Evolutionary conservation across 306 rosid species (phyloP).

Genomic region (Quercus ilex): DNA sequence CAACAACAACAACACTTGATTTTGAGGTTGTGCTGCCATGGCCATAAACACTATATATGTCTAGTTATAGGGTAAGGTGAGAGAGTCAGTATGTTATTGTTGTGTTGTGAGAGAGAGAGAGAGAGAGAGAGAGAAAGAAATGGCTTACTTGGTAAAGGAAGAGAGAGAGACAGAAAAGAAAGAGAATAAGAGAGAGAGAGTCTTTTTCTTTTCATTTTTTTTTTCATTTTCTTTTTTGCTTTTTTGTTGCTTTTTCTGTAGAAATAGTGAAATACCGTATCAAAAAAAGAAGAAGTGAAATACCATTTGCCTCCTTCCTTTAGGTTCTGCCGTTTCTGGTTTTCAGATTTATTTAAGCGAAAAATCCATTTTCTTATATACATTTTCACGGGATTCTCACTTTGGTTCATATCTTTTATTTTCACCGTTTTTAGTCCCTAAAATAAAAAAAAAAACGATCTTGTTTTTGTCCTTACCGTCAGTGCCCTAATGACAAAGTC

Average conservation of each 20-base stretch:
- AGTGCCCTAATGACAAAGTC: too few relatives aligned
- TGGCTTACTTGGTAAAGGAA: slow-evolving; percentile 55
- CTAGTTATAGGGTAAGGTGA: slow-evolving; percentile 27
- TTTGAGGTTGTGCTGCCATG: slow-evolving; percentile 45
- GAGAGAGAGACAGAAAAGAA: slow-evolving; percentile 28
- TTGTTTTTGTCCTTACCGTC: too few relatives aligned
- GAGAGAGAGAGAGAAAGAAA: neutral
- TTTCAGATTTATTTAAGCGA: neutral
- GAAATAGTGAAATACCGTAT: too few relatives aligned
- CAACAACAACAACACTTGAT: neutral
- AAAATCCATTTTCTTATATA: too few relatives aligned
- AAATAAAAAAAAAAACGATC: too few relatives aligned
- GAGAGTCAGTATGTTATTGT: neutral
- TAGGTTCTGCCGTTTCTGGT: too few relatives aligned
- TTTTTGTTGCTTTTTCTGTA: neutral
- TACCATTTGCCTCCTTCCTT: too few relatives aligned
- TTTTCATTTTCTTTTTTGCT: slow-evolving; percentile 6
- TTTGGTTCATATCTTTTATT: too few relatives aligned
- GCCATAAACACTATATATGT: slow-evolving; percentile 11
- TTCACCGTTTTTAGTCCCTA: too few relatives aligned
- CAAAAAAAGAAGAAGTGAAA: too few relatives aligned
- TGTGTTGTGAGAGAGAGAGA: too few relatives aligned
- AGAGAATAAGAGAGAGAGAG: slow-evolving; percentile 7
- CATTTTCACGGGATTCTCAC: too few relatives aligned
- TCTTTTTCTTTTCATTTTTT: slow-evolving; percentile 30